Base-by-base conservation (phyloP, 225 moss, liverwort and hornwort genomes). In the Takakia lepidozioides region DNA sequence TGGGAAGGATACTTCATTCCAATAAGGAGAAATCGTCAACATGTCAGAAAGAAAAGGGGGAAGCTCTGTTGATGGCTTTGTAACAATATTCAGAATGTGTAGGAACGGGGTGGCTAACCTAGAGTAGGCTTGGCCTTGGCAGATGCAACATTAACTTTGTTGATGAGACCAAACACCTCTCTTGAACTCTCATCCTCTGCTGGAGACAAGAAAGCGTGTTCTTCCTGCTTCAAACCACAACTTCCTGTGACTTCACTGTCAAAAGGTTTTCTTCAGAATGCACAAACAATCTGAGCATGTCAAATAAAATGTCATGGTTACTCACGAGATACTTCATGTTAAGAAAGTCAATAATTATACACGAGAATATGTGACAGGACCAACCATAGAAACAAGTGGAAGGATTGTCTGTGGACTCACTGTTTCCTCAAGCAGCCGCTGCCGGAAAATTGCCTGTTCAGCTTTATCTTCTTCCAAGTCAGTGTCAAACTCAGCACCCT, bases 361-460 rank as follows among this genome's bases (percentile, higher is more conserved):
- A 8, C 6, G 9, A 9, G 23, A 45, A 27, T 15, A 49, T 18
- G 11, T 27, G 27, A 6, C 15, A 29, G 35, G 19, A 20, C 15
- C 51, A 51, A 13, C 32, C 13, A 17, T 35, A 30, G 3, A 27
- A 32, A 29, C 28, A 23, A 11, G 13, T 17, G 29, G 21, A 23
- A 48, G 46, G 7, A 8, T 22, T 25, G 13, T 6, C 27, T 42
- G 16, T 8, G 10, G 17, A 78, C 85, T 70, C 43, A 93, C 93
- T 55, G 93, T 89, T 81, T 93, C 86, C 40, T 82, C 75, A 14
- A 93, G 79, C 64, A 86, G 43, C n/a, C 83, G 73, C 62, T 89
- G 83, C 43, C 72, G 78, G 43, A 74, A 65, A 51, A 82, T 49
- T n/a, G 60, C 70, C 16, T 56, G 59, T 48, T 86, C 89, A 49